Evolutionary conservation across 495 filamentous ascomycete species (phyloP).

Genomic region (Talaromyces stipitatus): DNA sequence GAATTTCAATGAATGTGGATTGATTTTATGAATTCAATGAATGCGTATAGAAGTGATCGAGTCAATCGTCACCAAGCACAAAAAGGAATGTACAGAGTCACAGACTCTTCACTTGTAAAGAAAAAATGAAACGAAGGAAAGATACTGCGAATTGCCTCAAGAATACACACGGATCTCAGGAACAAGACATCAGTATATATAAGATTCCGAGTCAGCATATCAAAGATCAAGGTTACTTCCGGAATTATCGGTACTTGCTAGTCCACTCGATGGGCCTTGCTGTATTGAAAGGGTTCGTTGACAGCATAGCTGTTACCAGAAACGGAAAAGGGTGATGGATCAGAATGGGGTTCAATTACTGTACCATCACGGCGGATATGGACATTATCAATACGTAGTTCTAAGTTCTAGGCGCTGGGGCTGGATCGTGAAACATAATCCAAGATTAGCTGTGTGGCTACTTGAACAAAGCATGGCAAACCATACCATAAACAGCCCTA

Average conservation of each 20-base stretch:
- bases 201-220: not conserved
- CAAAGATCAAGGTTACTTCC: not conserved
- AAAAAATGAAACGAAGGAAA: not conserved
- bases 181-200: not conserved
- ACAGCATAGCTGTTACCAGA: not conserved
- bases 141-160: not conserved
- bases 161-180: not conserved
- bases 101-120: not conserved
- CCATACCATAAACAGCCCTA: not conserved
- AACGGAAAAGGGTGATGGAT: not conserved
- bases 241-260: not conserved
- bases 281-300: not conserved
- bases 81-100: conserved; percentile 2
- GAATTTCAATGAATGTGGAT: not conserved
- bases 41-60: not conserved
- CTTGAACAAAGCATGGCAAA: not conserved
- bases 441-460: not conserved
- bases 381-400: not conserved
- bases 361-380: not conserved
- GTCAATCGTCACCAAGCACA: not conserved
- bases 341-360: not conserved
- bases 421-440: not conserved
- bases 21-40: not conserved
- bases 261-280: not conserved
- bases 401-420: not conserved